These are phyloP conservation scores for Houttuynia cordata DNA, from an alignment of 164 flowering plant genomes.

Conservation along the genomic window DNA sequence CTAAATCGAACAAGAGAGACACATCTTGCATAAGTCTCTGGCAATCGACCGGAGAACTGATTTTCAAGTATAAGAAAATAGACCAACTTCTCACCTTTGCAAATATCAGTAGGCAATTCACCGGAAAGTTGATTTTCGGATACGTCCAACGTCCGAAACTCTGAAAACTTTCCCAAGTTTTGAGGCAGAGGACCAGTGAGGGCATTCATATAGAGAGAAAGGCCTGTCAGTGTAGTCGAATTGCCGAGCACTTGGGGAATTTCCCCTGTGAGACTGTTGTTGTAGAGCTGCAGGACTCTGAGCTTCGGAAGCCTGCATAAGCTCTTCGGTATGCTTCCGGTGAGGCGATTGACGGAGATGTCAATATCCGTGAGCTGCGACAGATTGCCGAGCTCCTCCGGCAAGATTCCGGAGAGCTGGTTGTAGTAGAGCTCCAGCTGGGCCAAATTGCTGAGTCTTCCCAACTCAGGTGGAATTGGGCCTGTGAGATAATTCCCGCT, in stretches of 20 bases:
- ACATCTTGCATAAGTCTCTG: slow-evolving; percentile 50
- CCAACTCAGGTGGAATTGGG: slow-evolving; percentile 52
- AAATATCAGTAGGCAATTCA: slow-evolving; percentile 48
- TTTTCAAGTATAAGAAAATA: slow-evolving; percentile 63
- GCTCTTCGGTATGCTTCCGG: slow-evolving; percentile 57
- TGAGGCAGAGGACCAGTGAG: slow-evolving; percentile 61
- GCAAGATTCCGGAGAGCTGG: slow-evolving; percentile 51
- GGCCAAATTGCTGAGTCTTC: slow-evolving; percentile 41
- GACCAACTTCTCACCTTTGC: slow-evolving; percentile 54
- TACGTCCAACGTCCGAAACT: slow-evolving; percentile 45
- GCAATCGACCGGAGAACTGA: slow-evolving; percentile 52
- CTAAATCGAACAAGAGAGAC: slow-evolving; percentile 58
- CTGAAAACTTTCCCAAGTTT: slow-evolving; percentile 43
- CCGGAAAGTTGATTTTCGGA: slow-evolving; percentile 73
- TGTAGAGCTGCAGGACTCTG: slow-evolving; percentile 51
- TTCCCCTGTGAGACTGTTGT: slow-evolving; percentile 74
- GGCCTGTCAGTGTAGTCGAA: slow-evolving; percentile 38
- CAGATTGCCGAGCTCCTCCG: slow-evolving; percentile 69
- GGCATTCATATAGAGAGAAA: slow-evolving; percentile 60
- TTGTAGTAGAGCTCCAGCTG: slow-evolving; percentile 78
- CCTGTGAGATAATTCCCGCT: slow-evolving; percentile 60
- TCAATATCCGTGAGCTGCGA: slow-evolving; percentile 59
- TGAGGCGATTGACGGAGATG: slow-evolving; percentile 60
- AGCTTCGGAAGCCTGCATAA: slow-evolving; percentile 63
- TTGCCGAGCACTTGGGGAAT: slow-evolving; percentile 52